Conservation (phyloP, 768 basidiomycete genomes). For the Symmetrospora coprosmae region DNA sequence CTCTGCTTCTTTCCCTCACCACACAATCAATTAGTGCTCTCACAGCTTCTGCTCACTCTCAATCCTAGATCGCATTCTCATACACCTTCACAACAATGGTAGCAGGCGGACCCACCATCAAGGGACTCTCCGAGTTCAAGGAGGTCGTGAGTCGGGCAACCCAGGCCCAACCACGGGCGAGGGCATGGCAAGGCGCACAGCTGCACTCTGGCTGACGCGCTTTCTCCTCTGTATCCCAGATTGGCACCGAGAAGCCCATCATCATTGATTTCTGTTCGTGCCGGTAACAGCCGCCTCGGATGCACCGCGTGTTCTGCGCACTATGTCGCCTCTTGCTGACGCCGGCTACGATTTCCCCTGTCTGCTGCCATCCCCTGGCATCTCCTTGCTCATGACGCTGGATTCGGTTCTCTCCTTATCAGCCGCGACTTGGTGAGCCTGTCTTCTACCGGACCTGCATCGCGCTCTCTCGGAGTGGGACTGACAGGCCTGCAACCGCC, state of each 20-base stretch:
- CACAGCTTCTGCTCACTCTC: no score
- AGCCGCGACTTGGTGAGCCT: constrained; percentile 16
- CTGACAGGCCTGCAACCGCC: no score
- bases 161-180: background rate
- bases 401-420: background rate
- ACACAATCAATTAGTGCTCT: no score
- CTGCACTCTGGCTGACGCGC: background rate
- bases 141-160: constrained; percentile 39
- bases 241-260: constrained; percentile 43
- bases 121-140: constrained; percentile 39
- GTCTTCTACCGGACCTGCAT: background rate
- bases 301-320: no score
- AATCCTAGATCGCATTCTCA: background rate
- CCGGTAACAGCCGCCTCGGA: no score
- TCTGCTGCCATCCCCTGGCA: no score
- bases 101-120: constrained; percentile 31
- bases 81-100: background rate
- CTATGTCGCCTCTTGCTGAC: no score
- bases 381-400: background rate
- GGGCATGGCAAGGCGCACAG: background rate
- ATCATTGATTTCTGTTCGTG: constrained; percentile 59
- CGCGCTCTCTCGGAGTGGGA: constrained; percentile 30
- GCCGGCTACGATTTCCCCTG: no score
- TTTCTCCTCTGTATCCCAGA: constrained; percentile 35
- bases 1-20: no score